These are phyloP conservation scores for Colletotrichum coccodes DNA, from an alignment of 2,329 filamentous ascomycete species.

Conservation along the genomic window DNA sequence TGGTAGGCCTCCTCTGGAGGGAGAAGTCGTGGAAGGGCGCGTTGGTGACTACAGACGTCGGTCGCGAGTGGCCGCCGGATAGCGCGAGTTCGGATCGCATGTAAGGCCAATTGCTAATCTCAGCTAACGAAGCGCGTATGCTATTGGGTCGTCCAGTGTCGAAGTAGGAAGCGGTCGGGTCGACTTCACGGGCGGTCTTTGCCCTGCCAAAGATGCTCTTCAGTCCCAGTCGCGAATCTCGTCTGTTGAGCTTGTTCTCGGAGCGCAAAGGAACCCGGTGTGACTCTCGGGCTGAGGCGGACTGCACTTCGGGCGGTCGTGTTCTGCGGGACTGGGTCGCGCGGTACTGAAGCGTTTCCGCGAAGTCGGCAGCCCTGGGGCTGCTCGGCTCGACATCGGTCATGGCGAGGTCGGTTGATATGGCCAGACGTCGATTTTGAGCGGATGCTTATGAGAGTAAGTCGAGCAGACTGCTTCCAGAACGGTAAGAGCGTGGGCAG, in stretches of 20 bases:
- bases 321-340: conserved; percentile 45
- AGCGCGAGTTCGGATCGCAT: conserved; percentile 28
- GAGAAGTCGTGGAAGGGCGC: conserved; percentile 23
- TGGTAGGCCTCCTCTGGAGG: conserved; percentile 18
- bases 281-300: conserved; percentile 41
- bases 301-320: conserved; percentile 50
- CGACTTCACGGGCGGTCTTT: conserved; percentile 48
- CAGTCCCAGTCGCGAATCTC: conserved; percentile 64
- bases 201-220: conserved; percentile 61
- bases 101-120: conserved; percentile 56
- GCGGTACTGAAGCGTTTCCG: conserved; percentile 43
- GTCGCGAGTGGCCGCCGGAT: conserved; percentile 6
- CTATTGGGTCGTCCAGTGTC: conserved; percentile 46
- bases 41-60: conserved; percentile 16
- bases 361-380: conserved; percentile 23
- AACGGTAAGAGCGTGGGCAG: not conserved
- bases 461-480: not conserved
- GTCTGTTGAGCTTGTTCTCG: conserved; percentile 51
- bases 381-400: conserved; percentile 30
- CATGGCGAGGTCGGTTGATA: conserved; percentile 21
- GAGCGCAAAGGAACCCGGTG: conserved; percentile 54
- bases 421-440: conserved; percentile 9
- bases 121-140: conserved; percentile 57
- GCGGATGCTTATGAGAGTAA: not conserved
- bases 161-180: conserved; percentile 42